Percentiles rank a stretch among this genome's conserved stretches.
phyloP scores from a whole-genome alignment of 805 yeast genomes.

The Brettanomyces naardenensis region DNA sequence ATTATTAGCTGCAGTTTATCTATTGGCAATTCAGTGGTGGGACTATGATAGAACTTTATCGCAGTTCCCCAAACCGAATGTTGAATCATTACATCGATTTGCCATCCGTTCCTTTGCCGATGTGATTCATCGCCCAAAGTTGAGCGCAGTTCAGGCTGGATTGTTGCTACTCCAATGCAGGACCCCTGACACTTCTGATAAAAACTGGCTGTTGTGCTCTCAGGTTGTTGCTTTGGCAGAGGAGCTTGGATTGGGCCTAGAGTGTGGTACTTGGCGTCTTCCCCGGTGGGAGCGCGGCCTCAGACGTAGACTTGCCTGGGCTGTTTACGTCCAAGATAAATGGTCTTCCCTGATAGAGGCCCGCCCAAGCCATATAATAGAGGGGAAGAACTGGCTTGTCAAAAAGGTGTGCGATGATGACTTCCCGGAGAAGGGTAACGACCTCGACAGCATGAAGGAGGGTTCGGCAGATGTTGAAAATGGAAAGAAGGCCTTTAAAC shows the following conservation, averaged over 20 bases:
- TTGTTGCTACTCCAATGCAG: conserved; percentile 64
- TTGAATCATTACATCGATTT: conserved; percentile 56
- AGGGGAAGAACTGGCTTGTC: conserved; percentile 76
- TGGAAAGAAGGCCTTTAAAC: conserved; percentile 63
- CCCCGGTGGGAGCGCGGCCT: conserved; percentile 95
- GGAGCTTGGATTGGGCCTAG: conserved; percentile 85
- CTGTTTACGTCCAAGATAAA: conserved; percentile 84
- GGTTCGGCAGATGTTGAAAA: conserved; percentile 63
- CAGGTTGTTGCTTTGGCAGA: conserved; percentile 85
- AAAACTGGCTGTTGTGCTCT: conserved; percentile 80
- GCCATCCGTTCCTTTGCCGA: conserved; percentile 62
- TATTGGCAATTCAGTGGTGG: conserved; percentile 92
- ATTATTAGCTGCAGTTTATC: conserved; percentile 81
- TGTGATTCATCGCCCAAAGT: conserved; percentile 76
- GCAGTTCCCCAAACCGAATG: conserved; percentile 73
- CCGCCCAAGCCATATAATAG: conserved; percentile 73
- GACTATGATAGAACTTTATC: conserved; percentile 74
- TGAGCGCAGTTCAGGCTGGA: conserved; percentile 91
- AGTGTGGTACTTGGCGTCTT: conserved; percentile 83
- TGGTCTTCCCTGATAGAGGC: conserved; percentile 82
- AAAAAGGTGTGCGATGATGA: conserved; percentile 61
- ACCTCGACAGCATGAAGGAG: conserved; percentile 25
- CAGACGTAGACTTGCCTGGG: conserved; percentile 89
- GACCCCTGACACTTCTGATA: conserved; percentile 30
- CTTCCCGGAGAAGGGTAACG: conserved; percentile 63